These are phyloP conservation scores for Hygrocybe coccinea DNA, from an alignment of 768 basidiomycete species.

Conservation along the genomic window DNA sequence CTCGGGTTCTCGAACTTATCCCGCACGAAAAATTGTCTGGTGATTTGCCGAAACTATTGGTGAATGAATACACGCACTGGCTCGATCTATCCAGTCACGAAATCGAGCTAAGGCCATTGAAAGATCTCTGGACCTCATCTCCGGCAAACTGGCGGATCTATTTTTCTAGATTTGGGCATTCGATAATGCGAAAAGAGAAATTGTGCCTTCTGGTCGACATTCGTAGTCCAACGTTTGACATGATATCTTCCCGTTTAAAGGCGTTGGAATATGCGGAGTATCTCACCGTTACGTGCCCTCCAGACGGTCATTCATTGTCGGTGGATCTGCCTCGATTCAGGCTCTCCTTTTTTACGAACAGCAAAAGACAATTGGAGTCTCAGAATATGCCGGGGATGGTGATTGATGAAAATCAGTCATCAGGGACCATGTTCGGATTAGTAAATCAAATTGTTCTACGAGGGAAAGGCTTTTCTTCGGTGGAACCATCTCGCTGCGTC, in stretches of 20 bases:
- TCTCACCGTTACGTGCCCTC: conserved; percentile 11
- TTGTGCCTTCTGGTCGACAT: conserved; percentile 23
- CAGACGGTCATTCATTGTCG: conserved; percentile 14
- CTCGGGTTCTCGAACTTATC: conserved; percentile 30
- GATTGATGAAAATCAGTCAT: conserved; percentile 37
- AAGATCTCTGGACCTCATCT: conserved; percentile 25
- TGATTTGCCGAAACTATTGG: conserved; percentile 30
- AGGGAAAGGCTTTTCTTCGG: conserved; percentile 10
- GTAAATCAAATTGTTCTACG: conserved; percentile 37
- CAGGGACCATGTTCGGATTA: conserved; percentile 44
- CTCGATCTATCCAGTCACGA: conserved; percentile 17
- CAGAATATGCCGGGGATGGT: conserved; percentile 39
- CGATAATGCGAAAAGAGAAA: conserved; percentile 11
- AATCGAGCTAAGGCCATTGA: conserved; percentile 32
- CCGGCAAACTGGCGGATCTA: conserved; percentile 28
- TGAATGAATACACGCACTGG: conserved; percentile 33
- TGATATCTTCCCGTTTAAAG: conserved; percentile 17
- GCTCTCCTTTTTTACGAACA: conserved; percentile 37
- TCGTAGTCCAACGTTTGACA: conserved; percentile 19
- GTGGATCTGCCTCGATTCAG: conserved; percentile 38
- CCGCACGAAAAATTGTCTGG: conserved; percentile 23
- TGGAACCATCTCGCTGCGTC: conserved; percentile 24
- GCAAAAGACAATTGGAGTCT: conserved; percentile 33
- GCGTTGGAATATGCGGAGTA: conserved; percentile 18
- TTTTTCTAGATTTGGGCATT: conserved; percentile 12